phyloP scores from a whole-genome alignment of 2,329 filamentous ascomycete species.

The Pyrenochaeta sp. region DNA sequence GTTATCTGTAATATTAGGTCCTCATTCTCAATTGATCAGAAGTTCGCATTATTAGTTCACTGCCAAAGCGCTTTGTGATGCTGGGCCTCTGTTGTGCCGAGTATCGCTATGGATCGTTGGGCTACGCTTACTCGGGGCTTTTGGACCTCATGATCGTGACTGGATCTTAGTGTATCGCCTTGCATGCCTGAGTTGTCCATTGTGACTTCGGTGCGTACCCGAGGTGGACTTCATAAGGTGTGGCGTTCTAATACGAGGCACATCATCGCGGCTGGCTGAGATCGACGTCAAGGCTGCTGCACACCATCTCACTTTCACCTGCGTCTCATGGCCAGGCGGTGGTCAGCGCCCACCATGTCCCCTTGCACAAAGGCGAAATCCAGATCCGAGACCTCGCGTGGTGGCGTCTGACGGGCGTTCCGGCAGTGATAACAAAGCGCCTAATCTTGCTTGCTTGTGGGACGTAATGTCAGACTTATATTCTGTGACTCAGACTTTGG shows the following conservation, averaged over 20 bases:
- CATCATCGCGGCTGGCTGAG: background rate
- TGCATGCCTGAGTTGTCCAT: background rate
- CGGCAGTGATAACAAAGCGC: background rate
- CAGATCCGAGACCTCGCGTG: background rate
- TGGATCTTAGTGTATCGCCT: background rate
- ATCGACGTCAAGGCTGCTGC: background rate
- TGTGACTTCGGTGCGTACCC: background rate
- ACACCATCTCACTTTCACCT: background rate
- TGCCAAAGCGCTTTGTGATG: background rate
- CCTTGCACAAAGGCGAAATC: background rate
- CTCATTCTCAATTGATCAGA: background rate
- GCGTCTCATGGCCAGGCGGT: background rate
- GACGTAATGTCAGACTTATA: background rate
- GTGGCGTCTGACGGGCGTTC: background rate
- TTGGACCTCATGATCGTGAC: background rate
- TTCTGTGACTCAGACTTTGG: background rate
- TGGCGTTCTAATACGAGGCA: slow-evolving; percentile 1
- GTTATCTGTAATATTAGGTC: background rate
- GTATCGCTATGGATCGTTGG: background rate
- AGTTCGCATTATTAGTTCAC: background rate
- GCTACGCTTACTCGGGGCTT: background rate
- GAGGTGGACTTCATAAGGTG: background rate
- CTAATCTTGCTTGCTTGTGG: background rate
- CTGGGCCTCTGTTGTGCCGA: background rate
- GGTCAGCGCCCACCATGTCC: slow-evolving; percentile 1